Conservation (phyloP, 257 asterid species). For the Catharanthus roseus region DNA sequence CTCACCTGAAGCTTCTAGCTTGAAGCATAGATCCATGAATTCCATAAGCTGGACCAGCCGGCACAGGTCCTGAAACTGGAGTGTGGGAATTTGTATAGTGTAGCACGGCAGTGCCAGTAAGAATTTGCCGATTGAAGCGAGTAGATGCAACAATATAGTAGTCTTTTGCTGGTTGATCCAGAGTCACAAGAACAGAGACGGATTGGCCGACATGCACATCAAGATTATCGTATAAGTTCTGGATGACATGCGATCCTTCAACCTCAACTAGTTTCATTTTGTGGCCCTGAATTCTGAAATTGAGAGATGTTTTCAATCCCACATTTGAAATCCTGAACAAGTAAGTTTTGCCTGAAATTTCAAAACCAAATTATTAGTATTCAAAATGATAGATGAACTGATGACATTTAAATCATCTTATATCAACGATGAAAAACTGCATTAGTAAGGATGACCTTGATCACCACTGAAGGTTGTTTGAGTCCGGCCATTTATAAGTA, state of each 20-base stretch:
- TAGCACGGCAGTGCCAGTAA: conserved; percentile 45
- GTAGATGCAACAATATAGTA: conserved; percentile 83
- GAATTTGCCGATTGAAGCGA: conserved; percentile 50
- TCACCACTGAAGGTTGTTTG: conserved; percentile 56
- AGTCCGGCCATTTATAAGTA: conserved; percentile 71
- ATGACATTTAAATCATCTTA: not conserved
- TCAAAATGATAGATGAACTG: not conserved
- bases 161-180: conserved; percentile 72
- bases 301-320: conserved; percentile 61
- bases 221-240: conserved; percentile 60
- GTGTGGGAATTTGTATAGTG: conserved; percentile 63
- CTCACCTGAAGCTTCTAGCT: conserved; percentile 78
- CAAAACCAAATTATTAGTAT: not conserved
- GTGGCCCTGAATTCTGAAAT: conserved; percentile 91
- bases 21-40: conserved; percentile 72
- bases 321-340: conserved; percentile 88
- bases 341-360: conserved; percentile 63
- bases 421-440: not conserved
- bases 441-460: conserved; percentile 47
- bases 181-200: conserved; percentile 60
- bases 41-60: conserved; percentile 50
- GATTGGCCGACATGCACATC: conserved; percentile 92
- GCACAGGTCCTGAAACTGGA: conserved; percentile 62
- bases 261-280: conserved; percentile 79
- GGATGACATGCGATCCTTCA: conserved; percentile 91